Evolutionary conservation across 768 basidiomycete genomes (phyloP).

Genomic region (Hydnomerulius pinastri): DNA sequence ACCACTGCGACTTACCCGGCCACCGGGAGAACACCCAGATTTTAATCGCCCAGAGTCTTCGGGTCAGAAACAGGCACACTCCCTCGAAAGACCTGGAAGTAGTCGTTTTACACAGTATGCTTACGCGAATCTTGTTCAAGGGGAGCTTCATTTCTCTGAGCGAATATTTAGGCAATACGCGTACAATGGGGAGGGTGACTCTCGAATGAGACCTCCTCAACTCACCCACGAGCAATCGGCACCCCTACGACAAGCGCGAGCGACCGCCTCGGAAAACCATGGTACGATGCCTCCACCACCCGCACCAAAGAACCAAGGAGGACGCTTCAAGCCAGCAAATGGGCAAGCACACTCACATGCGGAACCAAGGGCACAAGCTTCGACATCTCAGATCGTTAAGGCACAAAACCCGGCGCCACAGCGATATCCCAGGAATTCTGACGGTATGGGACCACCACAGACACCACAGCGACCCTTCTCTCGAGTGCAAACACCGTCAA

Average conservation of each 20-base stretch:
- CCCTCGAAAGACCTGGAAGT: conserved; percentile 46
- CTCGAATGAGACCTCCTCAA: conserved; percentile 40
- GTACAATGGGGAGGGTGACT: conserved; percentile 53
- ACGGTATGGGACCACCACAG: conserved; percentile 54
- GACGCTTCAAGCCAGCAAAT: conserved; percentile 26
- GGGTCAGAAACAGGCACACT: conserved; percentile 10
- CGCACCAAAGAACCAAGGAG: conserved; percentile 18
- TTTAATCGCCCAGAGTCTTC: conserved; percentile 33
- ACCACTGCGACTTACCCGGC: conserved; percentile 69
- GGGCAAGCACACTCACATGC: conserved; percentile 12
- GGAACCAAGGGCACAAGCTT: conserved; percentile 12
- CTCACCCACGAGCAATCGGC: conserved; percentile 46
- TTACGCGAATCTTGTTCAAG: conserved; percentile 13
- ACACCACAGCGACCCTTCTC: conserved; percentile 43
- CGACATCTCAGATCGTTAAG: conserved; percentile 1
- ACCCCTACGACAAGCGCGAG: conserved; percentile 40
- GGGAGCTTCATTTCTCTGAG: conserved; percentile 9
- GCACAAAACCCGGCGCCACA: conserved; percentile 15
- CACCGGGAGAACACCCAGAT: conserved; percentile 51
- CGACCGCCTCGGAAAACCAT: conserved; percentile 29
- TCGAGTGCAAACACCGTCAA: conserved; percentile 28
- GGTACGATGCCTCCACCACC: conserved; percentile 34
- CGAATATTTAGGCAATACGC: conserved; percentile 61
- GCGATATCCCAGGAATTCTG: conserved; percentile 23
- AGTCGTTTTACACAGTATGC: conserved; percentile 53